Evolutionary conservation across 495 filamentous ascomycete species (phyloP), one percentile per base, ranked within the genome.

Genomic region (Hypoxylon perforatum): DNA sequence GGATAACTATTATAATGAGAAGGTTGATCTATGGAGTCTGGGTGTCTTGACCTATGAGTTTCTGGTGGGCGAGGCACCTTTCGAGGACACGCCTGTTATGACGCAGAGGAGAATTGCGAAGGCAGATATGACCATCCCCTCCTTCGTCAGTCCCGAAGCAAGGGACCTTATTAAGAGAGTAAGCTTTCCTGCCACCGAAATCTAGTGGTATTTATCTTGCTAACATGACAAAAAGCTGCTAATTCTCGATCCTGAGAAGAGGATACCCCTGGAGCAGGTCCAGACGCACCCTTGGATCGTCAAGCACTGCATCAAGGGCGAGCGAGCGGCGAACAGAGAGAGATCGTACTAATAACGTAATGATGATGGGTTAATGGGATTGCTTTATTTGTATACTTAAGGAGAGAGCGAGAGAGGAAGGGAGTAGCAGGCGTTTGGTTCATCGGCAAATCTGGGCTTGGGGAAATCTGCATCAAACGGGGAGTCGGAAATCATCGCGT

Each of bases 1-100:
- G 63, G 91, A 93, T 58, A 96, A 94, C 74, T 94, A 81, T 67
- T 97, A 99, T 75, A 92, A 82, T 56, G 94, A 98, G 75, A 97
- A 97, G 78, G 93, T 99, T 12, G 95, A 99, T 75, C 77, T 98
- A 50, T 99, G 95, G 95, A 93, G 90, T 74, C 78, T 99, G 72
- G 95, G 96, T 19, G 95, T 99, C 38, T 77, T 99, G 79, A 96
- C 90, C 2, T 99, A 98, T 70, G 95, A 99, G 78, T 99, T 99
- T 71, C 79, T 99, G 63, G 92, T 96, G 25, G 95, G 95, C 23
- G 92, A 97, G 78, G 94, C 95, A 33, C 95, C 95, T 30, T 99
- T 99, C 73, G 95, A 99, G 72, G 95, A 99, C 72, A 94, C 91
- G 18, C 92, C 92, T 11, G 85, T 94, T 47, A 97, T 97, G 92